A percentile compares a stretch with the other conserved stretches of the same genome.
Evolutionary conservation across 352 stramenopile genomes (phyloP).

Genomic region (Plasmopara halstedii): DNA sequence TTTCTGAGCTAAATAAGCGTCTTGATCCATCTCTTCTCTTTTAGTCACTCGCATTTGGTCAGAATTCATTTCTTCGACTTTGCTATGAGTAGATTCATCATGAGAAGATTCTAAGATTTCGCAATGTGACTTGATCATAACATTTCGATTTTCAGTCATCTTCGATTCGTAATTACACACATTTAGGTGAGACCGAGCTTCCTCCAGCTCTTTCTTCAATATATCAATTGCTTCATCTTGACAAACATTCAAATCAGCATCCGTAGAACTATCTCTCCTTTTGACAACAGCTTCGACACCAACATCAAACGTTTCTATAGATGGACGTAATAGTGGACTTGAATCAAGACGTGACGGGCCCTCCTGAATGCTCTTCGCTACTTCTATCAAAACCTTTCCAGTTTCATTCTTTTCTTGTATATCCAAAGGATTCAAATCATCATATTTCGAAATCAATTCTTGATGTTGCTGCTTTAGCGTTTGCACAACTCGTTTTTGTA

Average conservation of each 20-base stretch:
- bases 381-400: neutral
- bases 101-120: no score
- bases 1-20: constrained; percentile 15
- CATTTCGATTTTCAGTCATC: no score
- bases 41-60: neutral
- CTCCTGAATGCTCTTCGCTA: neutral
- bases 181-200: constrained; percentile 24
- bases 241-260: constrained; percentile 1
- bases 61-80: no score
- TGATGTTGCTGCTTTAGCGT: constrained; percentile 44
- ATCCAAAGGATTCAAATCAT: constrained; percentile 42
- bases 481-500: constrained; percentile 28
- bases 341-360: constrained; percentile 8
- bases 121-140: no score
- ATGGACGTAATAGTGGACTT: constrained; percentile 1
- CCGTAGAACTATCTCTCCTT: constrained; percentile 15
- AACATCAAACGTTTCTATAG: neutral
- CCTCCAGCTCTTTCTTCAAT: constrained; percentile 26
- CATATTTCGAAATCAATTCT: constrained; percentile 33
- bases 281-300: constrained; percentile 1
- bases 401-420: neutral
- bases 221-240: constrained; percentile 5
- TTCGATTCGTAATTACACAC: no score
- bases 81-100: no score
- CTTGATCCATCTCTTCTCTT: constrained; percentile 2